Evolutionary conservation across 2,329 filamentous ascomycete species (phyloP).

Genomic region (Pestalotiopsis sp.): DNA sequence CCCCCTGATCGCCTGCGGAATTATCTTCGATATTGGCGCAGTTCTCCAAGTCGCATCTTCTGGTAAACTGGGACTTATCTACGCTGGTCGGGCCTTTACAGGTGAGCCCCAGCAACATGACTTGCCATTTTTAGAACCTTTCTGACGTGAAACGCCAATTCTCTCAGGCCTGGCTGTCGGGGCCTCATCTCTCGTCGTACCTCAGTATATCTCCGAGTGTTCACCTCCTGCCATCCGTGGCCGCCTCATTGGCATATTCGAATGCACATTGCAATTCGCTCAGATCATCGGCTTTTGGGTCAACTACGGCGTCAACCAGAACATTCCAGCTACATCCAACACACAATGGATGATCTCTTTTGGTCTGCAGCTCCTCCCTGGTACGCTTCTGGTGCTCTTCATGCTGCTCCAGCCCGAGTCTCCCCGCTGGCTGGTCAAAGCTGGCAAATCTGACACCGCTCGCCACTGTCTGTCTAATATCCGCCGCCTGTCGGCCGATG

Average conservation of each 20-base stretch:
- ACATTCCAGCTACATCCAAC: constrained; percentile 38
- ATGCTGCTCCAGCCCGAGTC: constrained; percentile 23
- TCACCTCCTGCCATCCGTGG: constrained; percentile 66
- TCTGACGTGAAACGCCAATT: no score
- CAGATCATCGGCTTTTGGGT: constrained; percentile 67
- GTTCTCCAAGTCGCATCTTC: no score
- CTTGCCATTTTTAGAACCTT: no score
- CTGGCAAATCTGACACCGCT: constrained; percentile 21
- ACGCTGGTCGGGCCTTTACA: no score
- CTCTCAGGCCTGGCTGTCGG: constrained; percentile 40
- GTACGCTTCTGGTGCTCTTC: constrained; percentile 27
- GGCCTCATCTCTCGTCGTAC: constrained; percentile 55
- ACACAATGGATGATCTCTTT: constrained; percentile 30
- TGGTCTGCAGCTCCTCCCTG: constrained; percentile 26
- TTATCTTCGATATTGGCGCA: no score
- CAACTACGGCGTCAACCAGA: constrained; percentile 62
- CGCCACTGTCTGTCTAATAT: constrained; percentile 21
- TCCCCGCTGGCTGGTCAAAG: constrained; percentile 27
- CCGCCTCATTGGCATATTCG: constrained; percentile 67
- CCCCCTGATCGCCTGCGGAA: no score
- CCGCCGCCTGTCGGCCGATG: constrained; percentile 26
- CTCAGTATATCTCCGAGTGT: constrained; percentile 61
- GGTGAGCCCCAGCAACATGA: no score
- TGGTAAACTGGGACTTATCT: no score
- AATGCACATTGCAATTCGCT: constrained; percentile 67